Base-by-base conservation (phyloP, 1,139 yeast species). In the Hemisphaericaspora lyxosophila region DNA sequence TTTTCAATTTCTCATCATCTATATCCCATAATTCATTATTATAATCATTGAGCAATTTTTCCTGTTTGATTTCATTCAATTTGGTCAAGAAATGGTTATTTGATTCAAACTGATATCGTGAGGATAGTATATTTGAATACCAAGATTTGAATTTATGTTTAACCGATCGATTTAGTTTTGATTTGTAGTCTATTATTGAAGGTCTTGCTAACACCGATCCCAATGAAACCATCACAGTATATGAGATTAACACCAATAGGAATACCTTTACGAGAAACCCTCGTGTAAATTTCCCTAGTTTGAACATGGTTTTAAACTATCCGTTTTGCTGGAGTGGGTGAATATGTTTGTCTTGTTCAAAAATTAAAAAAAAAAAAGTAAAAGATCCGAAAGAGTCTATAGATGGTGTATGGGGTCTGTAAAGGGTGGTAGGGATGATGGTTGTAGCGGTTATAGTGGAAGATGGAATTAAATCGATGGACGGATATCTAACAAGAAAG, bases 211-310 rank as follows among this genome's bases (percentile, higher is more conserved):
- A 14, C 12, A 50, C 22, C 8, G 49, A 35, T 13, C 39, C 35
- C 4, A 41, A 19, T n/a, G 48, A 38, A n/a, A 46, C 18, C 11
- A 43, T 32, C 6, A 51, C 38, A 4, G 55, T 43, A 35, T 45
- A 52, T 12, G 40, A 8, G 23, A 52, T 26, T 5, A 45, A 26
- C 7, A 39, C 23, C 18, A 51, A 34, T 23, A 50, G 18, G 18
- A 49, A 27, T 13, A 47, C 27, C 33, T 43, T 48, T 7, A 46
- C 16, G 13, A 51, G 23, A 17, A 45, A 34, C 31, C 42, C 46
- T 17, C 45, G 38, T 6, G 48, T 75, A 76, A n/a, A 82, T 68
- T 31, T 82, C 85, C 35, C 85, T 63, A 29, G 78, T 56, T 24
- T 84, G 51, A 0, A 81, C 62, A 18, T 33, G 11, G 20, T 33